Evolutionary conservation across 148 eudicot genomes (phyloP).

Genomic region (Oxyria digyna): DNA sequence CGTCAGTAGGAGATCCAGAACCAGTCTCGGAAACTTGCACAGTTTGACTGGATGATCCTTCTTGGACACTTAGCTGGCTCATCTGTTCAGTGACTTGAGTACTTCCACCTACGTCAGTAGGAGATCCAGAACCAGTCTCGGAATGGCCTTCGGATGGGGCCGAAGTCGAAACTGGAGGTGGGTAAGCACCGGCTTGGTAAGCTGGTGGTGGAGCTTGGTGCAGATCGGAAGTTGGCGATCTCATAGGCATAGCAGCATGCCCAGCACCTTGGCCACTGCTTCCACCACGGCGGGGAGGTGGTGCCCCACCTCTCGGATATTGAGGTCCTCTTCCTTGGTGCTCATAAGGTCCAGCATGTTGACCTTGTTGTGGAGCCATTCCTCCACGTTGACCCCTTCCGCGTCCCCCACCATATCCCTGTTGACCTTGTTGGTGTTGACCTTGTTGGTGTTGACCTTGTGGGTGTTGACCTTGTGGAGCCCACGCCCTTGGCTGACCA

Average conservation of each 20-base stretch:
- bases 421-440: constrained; percentile 27
- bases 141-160: constrained; percentile 22
- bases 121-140: constrained; percentile 31
- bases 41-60: constrained; percentile 37
- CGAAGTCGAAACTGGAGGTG: constrained; percentile 34
- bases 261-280: constrained; percentile 39
- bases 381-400: constrained; percentile 36
- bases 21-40: constrained; percentile 37
- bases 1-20: constrained; percentile 26
- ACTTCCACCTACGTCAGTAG: constrained; percentile 24
- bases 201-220: constrained; percentile 91
- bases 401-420: constrained; percentile 40
- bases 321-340: constrained; percentile 50
- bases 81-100: constrained; percentile 37
- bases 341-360: constrained; percentile 47
- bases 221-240: constrained; percentile 87
- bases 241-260: constrained; percentile 39
- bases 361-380: constrained; percentile 41
- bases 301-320: constrained; percentile 50
- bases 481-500: constrained; percentile 21
- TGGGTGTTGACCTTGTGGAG: constrained; percentile 22
- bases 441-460: constrained; percentile 23
- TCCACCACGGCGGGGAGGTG: constrained; percentile 46
- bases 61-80: constrained; percentile 35
- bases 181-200: constrained; percentile 43